Percentiles rank a stretch among this genome's conserved stretches.
Conservation (phyloP, 495 filamentous ascomycete genomes). For the Tuber aestivum region DNA sequence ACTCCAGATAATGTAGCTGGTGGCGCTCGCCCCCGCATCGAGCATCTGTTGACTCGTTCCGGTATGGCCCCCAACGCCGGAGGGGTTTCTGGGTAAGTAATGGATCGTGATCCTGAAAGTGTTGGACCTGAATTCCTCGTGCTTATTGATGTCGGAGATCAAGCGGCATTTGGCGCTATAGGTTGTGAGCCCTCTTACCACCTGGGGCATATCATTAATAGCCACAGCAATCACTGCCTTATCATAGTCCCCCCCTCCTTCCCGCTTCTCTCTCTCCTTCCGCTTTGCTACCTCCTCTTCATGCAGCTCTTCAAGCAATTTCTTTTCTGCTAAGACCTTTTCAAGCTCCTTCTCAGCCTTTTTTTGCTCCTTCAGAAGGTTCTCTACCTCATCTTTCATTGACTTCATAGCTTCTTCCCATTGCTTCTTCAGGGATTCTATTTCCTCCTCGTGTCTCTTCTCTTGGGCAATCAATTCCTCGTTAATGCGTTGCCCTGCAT, state of each 20-base stretch:
- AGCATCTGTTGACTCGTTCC: not conserved
- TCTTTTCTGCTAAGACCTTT: not conserved
- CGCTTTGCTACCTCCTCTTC: not conserved
- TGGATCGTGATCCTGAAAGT: too few species aligned
- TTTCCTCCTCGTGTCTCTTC: slow-evolving; percentile 4
- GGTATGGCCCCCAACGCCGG: too few species aligned
- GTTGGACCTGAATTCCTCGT: not conserved
- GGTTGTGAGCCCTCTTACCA: not conserved
- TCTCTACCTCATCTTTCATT: not conserved
- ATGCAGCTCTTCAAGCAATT: not conserved
- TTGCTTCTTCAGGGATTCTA: not conserved
- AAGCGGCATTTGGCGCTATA: not conserved
- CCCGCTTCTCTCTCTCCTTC: not conserved
- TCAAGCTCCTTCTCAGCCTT: not conserved
- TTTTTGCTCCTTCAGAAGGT: not conserved
- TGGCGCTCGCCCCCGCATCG: not conserved
- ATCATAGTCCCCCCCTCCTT: not conserved
- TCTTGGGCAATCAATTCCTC: slow-evolving; percentile 34
- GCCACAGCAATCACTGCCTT: not conserved
- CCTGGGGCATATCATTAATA: not conserved
- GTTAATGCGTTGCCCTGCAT: slow-evolving; percentile 43
- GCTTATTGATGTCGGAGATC: not conserved
- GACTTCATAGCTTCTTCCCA: not conserved
- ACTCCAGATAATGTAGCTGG: not conserved
- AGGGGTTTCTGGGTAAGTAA: too few species aligned